phyloP scores from a whole-genome alignment of 306 rosid genomes.

The Amphicarpaea edgeworthii region DNA sequence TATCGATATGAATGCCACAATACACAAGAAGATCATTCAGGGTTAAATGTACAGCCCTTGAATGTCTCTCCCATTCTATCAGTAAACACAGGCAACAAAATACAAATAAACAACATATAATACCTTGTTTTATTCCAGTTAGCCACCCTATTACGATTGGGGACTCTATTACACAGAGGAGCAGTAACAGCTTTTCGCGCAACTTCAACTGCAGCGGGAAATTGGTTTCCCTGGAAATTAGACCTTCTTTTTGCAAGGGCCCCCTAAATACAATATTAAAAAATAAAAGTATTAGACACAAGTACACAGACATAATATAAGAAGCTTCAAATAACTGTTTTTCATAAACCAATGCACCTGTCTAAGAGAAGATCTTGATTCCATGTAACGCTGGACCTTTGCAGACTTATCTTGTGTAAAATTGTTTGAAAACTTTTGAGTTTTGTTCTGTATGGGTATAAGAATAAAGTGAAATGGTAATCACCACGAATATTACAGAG shows the following conservation, averaged over 20 bases:
- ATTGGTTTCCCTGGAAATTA: slow-evolving; percentile 80
- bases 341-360: slow-evolving; percentile 59
- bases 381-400: slow-evolving; percentile 67
- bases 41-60: neutral
- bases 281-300: neutral
- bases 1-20: neutral
- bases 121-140: slow-evolving; percentile 92
- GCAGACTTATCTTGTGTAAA: slow-evolving; percentile 68
- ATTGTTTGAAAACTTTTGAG: slow-evolving; percentile 55
- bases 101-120: slow-evolving; percentile 9
- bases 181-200: slow-evolving; percentile 79
- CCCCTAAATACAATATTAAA: slow-evolving; percentile 59
- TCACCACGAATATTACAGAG: neutral
- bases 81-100: neutral
- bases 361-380: slow-evolving; percentile 80
- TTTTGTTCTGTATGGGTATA: slow-evolving; percentile 64
- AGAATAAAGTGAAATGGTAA: slow-evolving; percentile 22
- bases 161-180: slow-evolving; percentile 62
- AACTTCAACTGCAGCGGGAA: slow-evolving; percentile 68
- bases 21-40: slow-evolving; percentile 6
- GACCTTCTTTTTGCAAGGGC: slow-evolving; percentile 84
- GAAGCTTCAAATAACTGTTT: neutral
- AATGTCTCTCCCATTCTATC: slow-evolving; percentile 8
- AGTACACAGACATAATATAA: neutral
- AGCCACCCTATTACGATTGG: slow-evolving; percentile 58